phyloP scores from a whole-genome alignment of 1,284 basidiomycete genomes.

The Singerocomus inundabilis region DNA sequence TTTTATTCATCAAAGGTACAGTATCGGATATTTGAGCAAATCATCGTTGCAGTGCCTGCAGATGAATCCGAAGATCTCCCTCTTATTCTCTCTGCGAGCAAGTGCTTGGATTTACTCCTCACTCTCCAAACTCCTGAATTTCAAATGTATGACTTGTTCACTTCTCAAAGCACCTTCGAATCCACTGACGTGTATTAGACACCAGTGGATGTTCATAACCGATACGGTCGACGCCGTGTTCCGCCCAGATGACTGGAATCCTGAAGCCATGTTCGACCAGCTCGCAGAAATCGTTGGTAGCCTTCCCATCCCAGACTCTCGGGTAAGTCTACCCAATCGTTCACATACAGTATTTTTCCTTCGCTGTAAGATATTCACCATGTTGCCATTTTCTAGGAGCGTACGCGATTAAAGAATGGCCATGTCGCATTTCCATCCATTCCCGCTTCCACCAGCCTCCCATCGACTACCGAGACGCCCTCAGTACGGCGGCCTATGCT shows the following conservation, averaged over 20 bases:
- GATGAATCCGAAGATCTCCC: constrained; percentile 84
- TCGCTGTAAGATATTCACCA: neutral
- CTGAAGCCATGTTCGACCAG: constrained; percentile 89
- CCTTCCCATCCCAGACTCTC: constrained; percentile 47
- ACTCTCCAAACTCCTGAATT: constrained; percentile 96
- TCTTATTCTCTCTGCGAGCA: constrained; percentile 85
- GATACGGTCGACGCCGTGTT: constrained; percentile 97
- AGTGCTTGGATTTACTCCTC: constrained; percentile 90
- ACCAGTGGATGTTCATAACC: constrained; percentile 99
- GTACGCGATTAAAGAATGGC: constrained; percentile 26
- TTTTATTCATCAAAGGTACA: constrained; percentile 31
- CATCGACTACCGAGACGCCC: constrained; percentile 32
- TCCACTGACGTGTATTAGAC: constrained; percentile 46
- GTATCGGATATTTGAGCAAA: constrained; percentile 77
- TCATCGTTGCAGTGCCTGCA: constrained; percentile 56
- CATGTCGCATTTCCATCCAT: constrained; percentile 18
- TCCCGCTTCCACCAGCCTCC: constrained; percentile 28
- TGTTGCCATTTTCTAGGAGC: constrained; percentile 19
- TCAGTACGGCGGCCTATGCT: constrained; percentile 74
- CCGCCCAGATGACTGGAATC: constrained; percentile 77
- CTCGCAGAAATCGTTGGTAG: constrained; percentile 79
- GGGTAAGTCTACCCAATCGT: constrained; percentile 25
- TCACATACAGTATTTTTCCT: too few species aligned
- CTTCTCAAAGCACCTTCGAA: neutral
- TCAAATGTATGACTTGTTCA: constrained; percentile 71